Conservation (phyloP, 768 basidiomycete species). For the Suillus bovinus region DNA sequence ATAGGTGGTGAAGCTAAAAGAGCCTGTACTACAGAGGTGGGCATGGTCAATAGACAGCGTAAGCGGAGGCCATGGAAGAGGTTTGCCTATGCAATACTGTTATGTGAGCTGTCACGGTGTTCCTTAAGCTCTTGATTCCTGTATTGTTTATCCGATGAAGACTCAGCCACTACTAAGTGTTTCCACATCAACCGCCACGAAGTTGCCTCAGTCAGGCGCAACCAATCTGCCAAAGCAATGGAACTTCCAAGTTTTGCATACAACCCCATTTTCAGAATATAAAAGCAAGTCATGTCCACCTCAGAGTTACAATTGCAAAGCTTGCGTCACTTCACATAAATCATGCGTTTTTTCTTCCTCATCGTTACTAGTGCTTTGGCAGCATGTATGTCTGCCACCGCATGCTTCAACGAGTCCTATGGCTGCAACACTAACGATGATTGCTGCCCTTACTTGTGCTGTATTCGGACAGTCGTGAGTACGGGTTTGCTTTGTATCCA, state of each 20-base stretch:
- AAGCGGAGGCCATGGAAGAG: too few species aligned
- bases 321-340: neutral
- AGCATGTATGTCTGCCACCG: neutral
- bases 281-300: neutral
- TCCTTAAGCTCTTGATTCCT: too few species aligned
- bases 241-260: neutral
- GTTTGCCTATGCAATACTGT: too few species aligned
- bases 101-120: too few species aligned
- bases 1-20: too few species aligned
- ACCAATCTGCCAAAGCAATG: neutral
- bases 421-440: neutral
- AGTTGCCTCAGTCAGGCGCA: neutral
- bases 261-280: neutral
- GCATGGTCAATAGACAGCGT: too few species aligned
- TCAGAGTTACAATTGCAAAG: neutral
- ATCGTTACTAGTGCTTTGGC: neutral
- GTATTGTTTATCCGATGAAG: too few species aligned
- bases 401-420: neutral
- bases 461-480: neutral
- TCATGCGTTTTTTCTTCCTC: neutral
- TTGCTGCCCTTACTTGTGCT: neutral
- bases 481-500: neutral
- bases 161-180: too few species aligned
- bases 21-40: too few species aligned
- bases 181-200: too few species aligned